Percentiles rank a stretch among this genome's conserved stretches.
Conservation (phyloP, 495 filamentous ascomycete genomes). For the Trichoderma asperelloides region DNA sequence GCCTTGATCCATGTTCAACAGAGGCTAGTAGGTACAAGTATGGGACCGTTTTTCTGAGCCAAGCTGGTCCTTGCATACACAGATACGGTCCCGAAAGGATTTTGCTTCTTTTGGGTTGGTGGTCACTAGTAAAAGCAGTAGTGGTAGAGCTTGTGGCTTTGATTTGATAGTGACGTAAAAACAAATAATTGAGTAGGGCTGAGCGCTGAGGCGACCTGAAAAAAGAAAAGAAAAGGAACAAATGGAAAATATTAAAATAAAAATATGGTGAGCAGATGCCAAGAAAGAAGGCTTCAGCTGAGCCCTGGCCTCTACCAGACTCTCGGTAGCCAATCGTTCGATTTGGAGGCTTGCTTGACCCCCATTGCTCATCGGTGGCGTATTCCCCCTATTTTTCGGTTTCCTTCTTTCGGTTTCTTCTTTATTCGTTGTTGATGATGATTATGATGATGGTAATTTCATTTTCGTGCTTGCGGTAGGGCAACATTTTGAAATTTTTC, state of each 20-base stretch:
- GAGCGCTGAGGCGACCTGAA: neutral
- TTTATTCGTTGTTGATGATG: neutral
- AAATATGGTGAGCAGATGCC: neutral
- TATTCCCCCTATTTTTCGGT: neutral
- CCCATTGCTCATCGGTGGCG: too few species aligned
- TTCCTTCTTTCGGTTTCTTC: neutral
- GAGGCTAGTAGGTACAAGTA: too few species aligned
- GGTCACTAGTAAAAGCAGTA: neutral
- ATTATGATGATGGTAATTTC: neutral
- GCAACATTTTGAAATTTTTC: too few species aligned
- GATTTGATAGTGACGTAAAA: neutral
- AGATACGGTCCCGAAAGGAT: neutral
- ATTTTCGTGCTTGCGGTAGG: neutral
- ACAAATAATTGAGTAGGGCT: neutral
- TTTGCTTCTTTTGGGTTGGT: neutral
- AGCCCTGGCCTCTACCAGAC: neutral
- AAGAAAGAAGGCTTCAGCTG: neutral
- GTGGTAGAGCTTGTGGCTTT: neutral
- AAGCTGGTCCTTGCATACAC: neutral
- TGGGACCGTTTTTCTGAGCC: too few species aligned
- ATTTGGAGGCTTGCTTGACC: neutral
- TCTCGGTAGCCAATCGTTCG: constrained; percentile 2
- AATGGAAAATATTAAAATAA: too few species aligned
- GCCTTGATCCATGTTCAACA: neutral
- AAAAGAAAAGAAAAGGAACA: neutral